Percentiles rank a stretch among this genome's conserved stretches.
Conservation (phyloP, 768 basidiomycete genomes). For the Suillus occidentalis region DNA sequence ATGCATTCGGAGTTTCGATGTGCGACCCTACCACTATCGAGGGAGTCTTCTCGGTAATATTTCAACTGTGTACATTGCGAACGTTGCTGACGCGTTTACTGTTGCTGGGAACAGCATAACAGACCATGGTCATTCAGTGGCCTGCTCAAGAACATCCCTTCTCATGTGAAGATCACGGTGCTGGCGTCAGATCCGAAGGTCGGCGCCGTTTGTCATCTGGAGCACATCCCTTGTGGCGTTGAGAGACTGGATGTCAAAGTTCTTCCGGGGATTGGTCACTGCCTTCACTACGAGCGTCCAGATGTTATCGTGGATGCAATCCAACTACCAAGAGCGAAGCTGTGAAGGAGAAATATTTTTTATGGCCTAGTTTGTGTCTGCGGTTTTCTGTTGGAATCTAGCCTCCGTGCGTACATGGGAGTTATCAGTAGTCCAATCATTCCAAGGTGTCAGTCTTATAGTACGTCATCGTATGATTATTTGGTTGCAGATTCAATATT, state of each 20-base stretch:
- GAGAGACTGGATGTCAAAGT: not conserved
- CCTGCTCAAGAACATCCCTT: not conserved
- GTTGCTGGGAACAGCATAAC: conserved; percentile 9
- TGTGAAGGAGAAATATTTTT: not conserved
- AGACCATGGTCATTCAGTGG: conserved; percentile 21
- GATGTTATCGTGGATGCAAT: conserved; percentile 19
- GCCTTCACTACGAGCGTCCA: conserved; percentile 27
- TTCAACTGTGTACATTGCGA: not conserved
- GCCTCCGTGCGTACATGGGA: not conserved
- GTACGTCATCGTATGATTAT: too few relatives aligned
- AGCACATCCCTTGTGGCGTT: conserved; percentile 13
- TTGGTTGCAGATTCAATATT: too few relatives aligned
- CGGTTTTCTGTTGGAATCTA: too few relatives aligned
- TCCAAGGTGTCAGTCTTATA: not conserved
- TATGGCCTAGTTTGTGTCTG: not conserved
- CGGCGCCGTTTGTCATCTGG: not conserved
- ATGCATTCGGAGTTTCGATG: conserved; percentile 4
- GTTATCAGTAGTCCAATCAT: not conserved
- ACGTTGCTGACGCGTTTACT: not conserved
- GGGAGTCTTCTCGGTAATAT: not conserved
- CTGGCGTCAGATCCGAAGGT: conserved; percentile 22
- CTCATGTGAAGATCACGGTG: conserved; percentile 16
- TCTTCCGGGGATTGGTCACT: conserved; percentile 21
- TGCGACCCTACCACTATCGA: conserved; percentile 5
- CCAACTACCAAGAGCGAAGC: not conserved